These are phyloP conservation scores for Pinus tabuliformis DNA, from an alignment of 75 land plant genomes.

Conservation along the genomic window DNA sequence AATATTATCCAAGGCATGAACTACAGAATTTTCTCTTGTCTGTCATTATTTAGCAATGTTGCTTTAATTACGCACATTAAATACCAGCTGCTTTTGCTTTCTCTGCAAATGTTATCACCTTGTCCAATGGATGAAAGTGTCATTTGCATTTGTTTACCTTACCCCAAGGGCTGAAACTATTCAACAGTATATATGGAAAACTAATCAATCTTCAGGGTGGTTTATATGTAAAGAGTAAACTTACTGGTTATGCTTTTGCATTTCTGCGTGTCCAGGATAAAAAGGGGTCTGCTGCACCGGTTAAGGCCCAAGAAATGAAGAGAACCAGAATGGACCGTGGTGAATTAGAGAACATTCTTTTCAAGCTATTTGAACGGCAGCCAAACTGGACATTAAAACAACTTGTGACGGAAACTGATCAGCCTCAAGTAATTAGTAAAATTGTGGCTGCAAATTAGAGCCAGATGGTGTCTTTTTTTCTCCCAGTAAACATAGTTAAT, in stretches of 20 bases:
- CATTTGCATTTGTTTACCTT: too few species aligned
- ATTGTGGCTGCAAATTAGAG: too few species aligned
- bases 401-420: slow-evolving; percentile 90
- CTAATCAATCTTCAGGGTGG: neutral
- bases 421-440: slow-evolving; percentile 73
- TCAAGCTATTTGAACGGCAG: slow-evolving; percentile 92
- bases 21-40: neutral
- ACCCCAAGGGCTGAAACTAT: neutral
- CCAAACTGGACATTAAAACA: slow-evolving; percentile 98
- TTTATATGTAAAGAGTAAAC: neutral
- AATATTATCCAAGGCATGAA: slow-evolving; percentile 54
- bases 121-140: neutral
- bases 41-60: neutral
- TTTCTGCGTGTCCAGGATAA: slow-evolving; percentile 55
- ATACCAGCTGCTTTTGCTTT: neutral
- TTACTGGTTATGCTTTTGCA: neutral
- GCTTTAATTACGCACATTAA: neutral
- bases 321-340: slow-evolving; percentile 85
- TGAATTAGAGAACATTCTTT: slow-evolving; percentile 85
- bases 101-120: neutral
- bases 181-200: neutral
- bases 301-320: slow-evolving; percentile 75
- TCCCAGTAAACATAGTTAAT: too few species aligned
- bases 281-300: slow-evolving; percentile 57
- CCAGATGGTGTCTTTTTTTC: too few species aligned